Evolutionary conservation across 106 monocot species (phyloP).

Genomic region (Dioscorea dumetorum): DNA sequence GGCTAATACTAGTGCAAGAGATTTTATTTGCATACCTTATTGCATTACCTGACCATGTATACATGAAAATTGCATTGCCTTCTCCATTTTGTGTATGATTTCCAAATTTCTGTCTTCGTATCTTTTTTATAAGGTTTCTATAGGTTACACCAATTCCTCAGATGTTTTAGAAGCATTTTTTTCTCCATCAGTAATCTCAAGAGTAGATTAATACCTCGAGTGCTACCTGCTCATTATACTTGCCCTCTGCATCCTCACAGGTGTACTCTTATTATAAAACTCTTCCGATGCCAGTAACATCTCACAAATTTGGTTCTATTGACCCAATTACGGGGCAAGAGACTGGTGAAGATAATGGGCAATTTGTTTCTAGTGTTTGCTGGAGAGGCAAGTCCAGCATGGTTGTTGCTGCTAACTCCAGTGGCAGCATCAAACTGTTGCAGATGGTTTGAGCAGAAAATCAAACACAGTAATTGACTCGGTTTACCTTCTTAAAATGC

Average conservation of each 20-base stretch:
- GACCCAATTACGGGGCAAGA: constrained; percentile 82
- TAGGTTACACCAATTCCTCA: no score
- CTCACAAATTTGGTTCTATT: constrained; percentile 83
- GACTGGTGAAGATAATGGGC: constrained; percentile 58
- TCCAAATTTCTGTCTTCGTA: no score
- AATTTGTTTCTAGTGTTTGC: constrained; percentile 94
- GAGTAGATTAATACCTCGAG: no score
- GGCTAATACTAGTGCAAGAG: no score
- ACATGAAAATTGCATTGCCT: no score
- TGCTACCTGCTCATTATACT: no score
- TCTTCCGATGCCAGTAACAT: constrained; percentile 87
- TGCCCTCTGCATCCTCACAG: constrained; percentile 23
- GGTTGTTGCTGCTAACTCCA: constrained; percentile 82
- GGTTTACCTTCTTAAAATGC: neutral
- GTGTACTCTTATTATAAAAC: constrained; percentile 86
- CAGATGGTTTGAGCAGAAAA: constrained; percentile 49
- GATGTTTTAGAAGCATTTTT: no score
- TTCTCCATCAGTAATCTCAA: no score
- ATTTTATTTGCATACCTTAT: no score
- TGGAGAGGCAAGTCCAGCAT: constrained; percentile 77
- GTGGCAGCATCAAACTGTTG: constrained; percentile 74
- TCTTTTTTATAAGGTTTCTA: no score
- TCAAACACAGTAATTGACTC: neutral
- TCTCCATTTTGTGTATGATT: no score
- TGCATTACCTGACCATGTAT: no score